These are phyloP conservation scores for Phytophthora agathidicida DNA, from an alignment of 352 stramenopile species.

Conservation along the genomic window DNA sequence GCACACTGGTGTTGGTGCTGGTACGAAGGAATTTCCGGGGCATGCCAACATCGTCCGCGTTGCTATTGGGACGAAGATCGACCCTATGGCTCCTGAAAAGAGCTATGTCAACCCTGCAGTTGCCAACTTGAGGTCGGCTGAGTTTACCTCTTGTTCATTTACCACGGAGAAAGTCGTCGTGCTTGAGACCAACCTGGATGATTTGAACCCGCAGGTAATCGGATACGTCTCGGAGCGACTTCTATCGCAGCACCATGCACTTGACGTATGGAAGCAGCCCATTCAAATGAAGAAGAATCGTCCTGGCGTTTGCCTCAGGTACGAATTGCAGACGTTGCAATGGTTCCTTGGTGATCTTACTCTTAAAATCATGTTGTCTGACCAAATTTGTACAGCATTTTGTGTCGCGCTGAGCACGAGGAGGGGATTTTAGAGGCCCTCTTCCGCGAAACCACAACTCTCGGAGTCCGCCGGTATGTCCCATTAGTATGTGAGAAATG, in stretches of 20 bases:
- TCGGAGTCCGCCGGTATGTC: slow-evolving; percentile 85
- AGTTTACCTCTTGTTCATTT: slow-evolving; percentile 13
- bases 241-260: slow-evolving; percentile 57
- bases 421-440: slow-evolving; percentile 57
- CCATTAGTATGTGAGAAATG: background rate
- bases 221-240: slow-evolving; percentile 80
- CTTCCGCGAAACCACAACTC: slow-evolving; percentile 89
- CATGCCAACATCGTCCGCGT: slow-evolving; percentile 93
- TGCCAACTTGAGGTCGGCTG: slow-evolving; percentile 26
- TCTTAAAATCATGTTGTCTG: slow-evolving; percentile 4
- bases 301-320: slow-evolving; percentile 78
- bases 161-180: slow-evolving; percentile 65
- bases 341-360: background rate
- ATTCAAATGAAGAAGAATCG: slow-evolving; percentile 95
- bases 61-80: slow-evolving; percentile 71
- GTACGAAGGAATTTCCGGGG: slow-evolving; percentile 89
- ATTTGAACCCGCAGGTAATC: slow-evolving; percentile 88
- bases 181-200: slow-evolving; percentile 92
- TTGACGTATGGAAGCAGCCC: slow-evolving; percentile 89
- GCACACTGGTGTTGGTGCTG: slow-evolving; percentile 80
- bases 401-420: slow-evolving; percentile 73
- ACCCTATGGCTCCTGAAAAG: slow-evolving; percentile 32
- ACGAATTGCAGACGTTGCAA: background rate
- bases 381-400: slow-evolving; percentile 56
- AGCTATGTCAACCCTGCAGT: slow-evolving; percentile 42